Base-by-base conservation (phyloP, 345 rosid genomes). In the Lagerstroemia speciosa region DNA sequence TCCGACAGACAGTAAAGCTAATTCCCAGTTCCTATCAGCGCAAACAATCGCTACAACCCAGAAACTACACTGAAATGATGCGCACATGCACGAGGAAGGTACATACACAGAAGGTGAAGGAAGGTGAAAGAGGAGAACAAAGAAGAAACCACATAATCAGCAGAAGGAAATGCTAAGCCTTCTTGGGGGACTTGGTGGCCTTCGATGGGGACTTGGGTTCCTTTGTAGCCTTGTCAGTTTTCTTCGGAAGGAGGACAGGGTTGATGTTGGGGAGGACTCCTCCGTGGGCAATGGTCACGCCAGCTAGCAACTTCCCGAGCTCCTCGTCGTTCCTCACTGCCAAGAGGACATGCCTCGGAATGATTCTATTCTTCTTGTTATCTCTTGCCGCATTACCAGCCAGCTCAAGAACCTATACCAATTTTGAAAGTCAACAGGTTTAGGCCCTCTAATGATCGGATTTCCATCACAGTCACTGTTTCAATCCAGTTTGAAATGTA, bases 321-420 rank as follows among this genome's bases (percentile, higher is more conserved):
- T 88, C 91, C 64, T 86, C 94, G 31, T 88, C 94, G 16, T 88
- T 88, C 77, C 94, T 84, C 67, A 88, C 85, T 0, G 94, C 91
- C 70, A 88, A 70, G 4, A 88, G 76, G 27, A 86, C 77, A 72
- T 88, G 89, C 22, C 94, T 80, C 2, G 89, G 91, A 58, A 82
- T 83, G 72, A 88, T 86, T 63, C 91, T 83, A 67, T 78, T 88
- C 83, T 88, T 88, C 78, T 88, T 88, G 81, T 86, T 88, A 37
- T 88, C 94, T 36, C 87, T 82, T 16, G 88, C 89, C 6, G 94
- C 91, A 72, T 89, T 89, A 16, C 91, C 94, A 10, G 89, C 94
- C 31, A 89, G 69, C 82, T 88, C 89, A 40, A 86, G 81, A 63
- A 86, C 94, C 89, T 88, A 27, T 2, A 31, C 57, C 57, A 19